Base-by-base conservation (phyloP, 169 alveolate species). In the Plasmodium gonderi region DNA sequence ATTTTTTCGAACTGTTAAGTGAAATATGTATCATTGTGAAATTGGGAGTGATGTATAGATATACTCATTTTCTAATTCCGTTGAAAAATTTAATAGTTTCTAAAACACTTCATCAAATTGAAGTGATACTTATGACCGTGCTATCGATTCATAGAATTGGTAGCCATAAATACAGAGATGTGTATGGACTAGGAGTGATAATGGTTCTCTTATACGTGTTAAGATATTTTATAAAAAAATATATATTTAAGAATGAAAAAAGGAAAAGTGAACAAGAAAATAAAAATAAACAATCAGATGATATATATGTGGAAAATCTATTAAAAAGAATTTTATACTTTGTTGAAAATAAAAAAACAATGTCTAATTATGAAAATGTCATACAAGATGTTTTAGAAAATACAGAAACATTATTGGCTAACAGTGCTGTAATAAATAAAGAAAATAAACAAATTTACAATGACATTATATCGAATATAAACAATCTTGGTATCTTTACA, bases 371-470 rank as follows among this genome's bases (percentile, higher is more conserved):
- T 17, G 92, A 82, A 31, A 45, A 54, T 47, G 40, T 82, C 29
- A 45, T 82, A 2, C 51, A 82, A 0, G 76, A 67, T 38, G 76
- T 82, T 8, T 38, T 69, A 9, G 69, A 82, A 33, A 69, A 82
- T 20, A 82, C 83, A 1, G 92, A 82, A 54, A 82, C 51, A 8
- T 12, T 82, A 45, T 54, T 82, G 36, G 77, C 42, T 38, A 82
- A 69, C 3, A 82, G 29, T 75, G 64, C 31, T 47, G 40, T 69
- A 14, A 82, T 54, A 12, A 82, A 82, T 54, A 69, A 82, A 23
- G 92, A 82, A 45, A 82, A 82, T 69, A 82, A 82, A 82, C 74
- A 68, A 38, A 82, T 82, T 38, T 82, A 82, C 60, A 82, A 67
- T 17, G 92, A 82, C 54, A 82, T 82, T 40, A 67, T 45, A 44